Evolutionary conservation across 768 basidiomycete genomes (phyloP).

Genomic region (Tricholoma terreum): DNA sequence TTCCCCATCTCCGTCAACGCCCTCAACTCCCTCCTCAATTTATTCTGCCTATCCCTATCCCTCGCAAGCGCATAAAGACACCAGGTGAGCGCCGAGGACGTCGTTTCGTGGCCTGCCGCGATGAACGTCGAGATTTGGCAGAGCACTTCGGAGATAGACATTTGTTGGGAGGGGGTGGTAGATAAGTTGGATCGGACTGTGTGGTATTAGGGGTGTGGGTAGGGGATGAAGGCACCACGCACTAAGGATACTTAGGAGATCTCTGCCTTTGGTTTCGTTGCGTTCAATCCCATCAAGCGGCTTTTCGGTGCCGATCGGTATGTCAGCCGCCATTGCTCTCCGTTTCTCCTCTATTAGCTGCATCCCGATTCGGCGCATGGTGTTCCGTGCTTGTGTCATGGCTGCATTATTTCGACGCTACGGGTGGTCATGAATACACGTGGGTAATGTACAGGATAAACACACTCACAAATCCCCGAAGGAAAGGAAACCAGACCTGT

Average conservation of each 20-base stretch:
- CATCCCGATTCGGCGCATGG: conserved; percentile 52
- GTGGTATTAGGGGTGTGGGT: conserved; percentile 1
- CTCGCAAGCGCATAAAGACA: conserved; percentile 52
- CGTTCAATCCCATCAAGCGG: too few relatives aligned
- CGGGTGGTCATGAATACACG: background rate
- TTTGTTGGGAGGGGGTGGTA: conserved; percentile 39
- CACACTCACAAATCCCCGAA: conserved; percentile 49
- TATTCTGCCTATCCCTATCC: conserved; percentile 41
- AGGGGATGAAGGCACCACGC: conserved; percentile 19
- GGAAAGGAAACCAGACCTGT: conserved; percentile 55
- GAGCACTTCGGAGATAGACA: conserved; percentile 55
- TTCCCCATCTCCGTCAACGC: conserved; percentile 13
- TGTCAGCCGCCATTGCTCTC: conserved; percentile 30
- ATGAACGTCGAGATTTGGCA: conserved; percentile 66
- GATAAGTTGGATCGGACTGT: conserved; percentile 59
- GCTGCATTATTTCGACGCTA: conserved; percentile 46
- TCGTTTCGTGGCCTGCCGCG: conserved; percentile 64
- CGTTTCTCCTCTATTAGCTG: conserved; percentile 52
- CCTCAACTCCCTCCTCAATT: conserved; percentile 44
- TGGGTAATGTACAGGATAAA: background rate
- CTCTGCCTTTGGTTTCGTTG: conserved; percentile 38
- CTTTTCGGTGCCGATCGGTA: conserved; percentile 4
- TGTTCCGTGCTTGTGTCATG: conserved; percentile 41
- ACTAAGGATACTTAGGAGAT: conserved; percentile 58
- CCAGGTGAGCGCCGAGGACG: conserved; percentile 58